phyloP scores from a whole-genome alignment of 2,329 filamentous ascomycete genomes.

The Diplodia scrobiculata region DNA sequence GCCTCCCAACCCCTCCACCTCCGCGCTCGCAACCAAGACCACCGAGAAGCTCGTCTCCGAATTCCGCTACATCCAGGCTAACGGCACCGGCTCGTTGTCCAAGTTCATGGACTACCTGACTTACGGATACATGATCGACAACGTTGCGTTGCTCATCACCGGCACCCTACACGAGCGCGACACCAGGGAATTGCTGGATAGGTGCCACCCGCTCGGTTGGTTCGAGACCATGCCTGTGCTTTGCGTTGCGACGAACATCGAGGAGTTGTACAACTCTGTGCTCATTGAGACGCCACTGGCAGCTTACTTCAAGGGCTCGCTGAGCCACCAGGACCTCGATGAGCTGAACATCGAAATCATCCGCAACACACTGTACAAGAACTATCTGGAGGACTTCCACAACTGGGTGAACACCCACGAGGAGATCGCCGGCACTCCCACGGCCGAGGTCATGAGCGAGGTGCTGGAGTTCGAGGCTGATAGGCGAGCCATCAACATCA shows the following conservation, averaged over 20 bases:
- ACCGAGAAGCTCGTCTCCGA: conserved; percentile 98
- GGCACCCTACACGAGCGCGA: conserved; percentile 97
- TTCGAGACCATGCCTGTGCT: conserved; percentile 99
- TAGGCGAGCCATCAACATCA: conserved; percentile 96
- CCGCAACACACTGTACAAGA: conserved; percentile 98
- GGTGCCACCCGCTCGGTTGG: conserved; percentile 96
- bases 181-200: conserved; percentile 88
- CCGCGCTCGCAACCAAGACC: conserved; percentile 87
- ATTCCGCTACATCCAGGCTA: conserved; percentile 93
- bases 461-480: conserved; percentile 97
- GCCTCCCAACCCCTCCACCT: conserved; percentile 95
- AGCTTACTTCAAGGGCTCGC: conserved; percentile 93
- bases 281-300: conserved; percentile 95
- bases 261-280: conserved; percentile 97
- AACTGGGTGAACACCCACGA: conserved; percentile 87
- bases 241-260: conserved; percentile 96
- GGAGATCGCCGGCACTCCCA: conserved; percentile 84
- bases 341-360: conserved; percentile 99
- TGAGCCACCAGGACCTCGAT: conserved; percentile 95
- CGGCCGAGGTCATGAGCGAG: conserved; percentile 91
- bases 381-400: conserved; percentile 98
- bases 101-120: conserved; percentile 98
- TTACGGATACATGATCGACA: conserved; percentile 99
- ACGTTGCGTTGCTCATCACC: conserved; percentile 95
- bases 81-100: conserved; percentile 85